Evolutionary conservation across 164 flowering plant genomes (phyloP).

Genomic region (Liquidambar formosana): DNA sequence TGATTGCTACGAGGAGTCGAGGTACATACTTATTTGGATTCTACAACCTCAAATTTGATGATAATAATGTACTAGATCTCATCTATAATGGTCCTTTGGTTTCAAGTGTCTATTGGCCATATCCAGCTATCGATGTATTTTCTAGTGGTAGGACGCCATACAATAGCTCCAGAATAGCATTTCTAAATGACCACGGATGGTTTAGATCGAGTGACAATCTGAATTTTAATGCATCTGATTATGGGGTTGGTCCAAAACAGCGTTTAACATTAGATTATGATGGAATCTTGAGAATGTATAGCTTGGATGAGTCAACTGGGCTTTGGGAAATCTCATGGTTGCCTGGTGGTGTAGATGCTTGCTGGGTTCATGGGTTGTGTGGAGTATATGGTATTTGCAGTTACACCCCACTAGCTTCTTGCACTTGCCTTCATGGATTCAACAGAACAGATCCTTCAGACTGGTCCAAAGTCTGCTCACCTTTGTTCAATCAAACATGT

Average conservation of each 20-base stretch:
- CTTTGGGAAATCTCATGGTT: conserved; percentile 18
- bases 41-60: conserved; percentile 4
- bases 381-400: conserved; percentile 1
- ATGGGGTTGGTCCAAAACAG: conserved; percentile 4
- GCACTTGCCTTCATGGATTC: conserved; percentile 2
- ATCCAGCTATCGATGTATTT: neutral
- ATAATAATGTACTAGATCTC: conserved; percentile 5
- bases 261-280: conserved; percentile 18
- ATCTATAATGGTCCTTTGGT: conserved; percentile 7
- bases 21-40: conserved; percentile 11
- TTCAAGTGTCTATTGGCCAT: conserved; percentile 12
- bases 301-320: conserved; percentile 12
- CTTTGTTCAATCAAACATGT: neutral
- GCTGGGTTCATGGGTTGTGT: conserved; percentile 20
- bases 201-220: neutral
- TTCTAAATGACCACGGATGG: neutral
- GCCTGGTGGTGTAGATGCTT: conserved; percentile 2
- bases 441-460: neutral
- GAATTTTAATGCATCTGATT: neutral
- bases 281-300: conserved; percentile 16
- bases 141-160: neutral
- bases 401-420: neutral
- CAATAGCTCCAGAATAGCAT: neutral
- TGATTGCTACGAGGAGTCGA: conserved; percentile 7
- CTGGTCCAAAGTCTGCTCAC: neutral